Conservation (phyloP, 1,284 basidiomycete genomes). For the Amylostereum areolatum region DNA sequence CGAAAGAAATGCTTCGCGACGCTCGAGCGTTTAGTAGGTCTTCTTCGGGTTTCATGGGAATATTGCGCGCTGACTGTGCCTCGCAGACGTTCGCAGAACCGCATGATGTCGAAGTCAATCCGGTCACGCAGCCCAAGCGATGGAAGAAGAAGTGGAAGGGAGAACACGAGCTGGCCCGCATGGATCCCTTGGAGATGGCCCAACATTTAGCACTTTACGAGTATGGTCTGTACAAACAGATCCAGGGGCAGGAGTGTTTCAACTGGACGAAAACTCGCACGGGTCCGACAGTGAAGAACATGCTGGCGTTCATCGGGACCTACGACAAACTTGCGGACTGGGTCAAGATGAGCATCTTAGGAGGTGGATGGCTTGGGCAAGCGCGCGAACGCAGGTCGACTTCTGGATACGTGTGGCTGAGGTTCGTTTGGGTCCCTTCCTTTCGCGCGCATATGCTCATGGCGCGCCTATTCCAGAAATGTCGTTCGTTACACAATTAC, state of each 20-base stretch:
- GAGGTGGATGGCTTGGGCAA: conserved; percentile 41
- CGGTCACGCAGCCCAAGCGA: conserved; percentile 25
- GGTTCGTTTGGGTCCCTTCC: conserved; percentile 32
- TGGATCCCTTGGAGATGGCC: conserved; percentile 52
- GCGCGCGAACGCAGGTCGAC: conserved; percentile 55
- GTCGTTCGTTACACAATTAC: conserved; percentile 57
- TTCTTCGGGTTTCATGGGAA: neutral
- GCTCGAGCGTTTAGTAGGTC: conserved; percentile 50
- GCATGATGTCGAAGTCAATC: conserved; percentile 1
- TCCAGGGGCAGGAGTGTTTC: conserved; percentile 58
- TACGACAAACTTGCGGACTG: conserved; percentile 58
- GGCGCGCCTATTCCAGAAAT: conserved; percentile 41
- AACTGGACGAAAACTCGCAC: conserved; percentile 39
- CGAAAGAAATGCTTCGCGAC: conserved; percentile 46
- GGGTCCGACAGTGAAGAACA: conserved; percentile 33
- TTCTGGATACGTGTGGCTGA: conserved; percentile 75
- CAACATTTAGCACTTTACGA: conserved; percentile 61
- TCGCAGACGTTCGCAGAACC: conserved; percentile 13
- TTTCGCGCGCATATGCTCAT: too few relatives aligned
- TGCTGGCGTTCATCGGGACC: conserved; percentile 51
- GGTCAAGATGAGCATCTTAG: conserved; percentile 61
- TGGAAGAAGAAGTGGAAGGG: conserved; percentile 34
- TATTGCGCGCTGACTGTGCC: neutral
- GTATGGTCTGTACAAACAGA: conserved; percentile 49
- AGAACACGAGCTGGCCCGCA: conserved; percentile 44